phyloP scores from a whole-genome alignment of 169 alveolate species.

The Cryptosporidium sp. region DNA sequence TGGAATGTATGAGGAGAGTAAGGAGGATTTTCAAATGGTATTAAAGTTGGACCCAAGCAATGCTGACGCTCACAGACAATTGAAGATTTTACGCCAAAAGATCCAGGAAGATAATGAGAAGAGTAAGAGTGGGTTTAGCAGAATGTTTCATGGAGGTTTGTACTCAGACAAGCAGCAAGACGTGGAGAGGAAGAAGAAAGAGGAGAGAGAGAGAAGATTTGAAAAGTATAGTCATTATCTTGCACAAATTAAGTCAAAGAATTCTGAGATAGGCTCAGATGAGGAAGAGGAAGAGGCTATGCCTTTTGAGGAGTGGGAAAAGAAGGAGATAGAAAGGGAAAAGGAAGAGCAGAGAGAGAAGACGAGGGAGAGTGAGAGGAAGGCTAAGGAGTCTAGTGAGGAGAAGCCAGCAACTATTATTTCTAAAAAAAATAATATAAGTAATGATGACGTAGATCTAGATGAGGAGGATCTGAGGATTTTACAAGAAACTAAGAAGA shows the following conservation, averaged over 20 bases:
- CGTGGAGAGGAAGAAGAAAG: slow-evolving; percentile 79
- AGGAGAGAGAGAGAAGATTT: slow-evolving; percentile 80
- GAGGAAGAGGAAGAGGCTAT: slow-evolving; percentile 76
- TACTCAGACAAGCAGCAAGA: slow-evolving; percentile 84
- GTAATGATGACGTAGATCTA: slow-evolving; percentile 79
- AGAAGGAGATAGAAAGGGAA: slow-evolving; percentile 80
- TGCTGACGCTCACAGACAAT: slow-evolving; percentile 77
- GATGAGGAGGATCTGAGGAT: slow-evolving; percentile 89
- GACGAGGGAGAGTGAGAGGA: slow-evolving; percentile 76
- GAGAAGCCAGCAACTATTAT: slow-evolving; percentile 67
- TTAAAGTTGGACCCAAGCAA: slow-evolving; percentile 77
- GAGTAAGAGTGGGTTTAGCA: slow-evolving; percentile 83
- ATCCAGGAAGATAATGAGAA: slow-evolving; percentile 78
- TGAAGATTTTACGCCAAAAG: slow-evolving; percentile 73
- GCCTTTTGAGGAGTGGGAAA: slow-evolving; percentile 81
- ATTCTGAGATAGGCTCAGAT: slow-evolving; percentile 71
- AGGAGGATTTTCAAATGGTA: slow-evolving; percentile 74
- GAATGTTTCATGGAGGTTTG: slow-evolving; percentile 83
- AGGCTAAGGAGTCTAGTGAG: slow-evolving; percentile 77
- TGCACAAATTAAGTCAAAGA: slow-evolving; percentile 76
- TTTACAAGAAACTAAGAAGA: slow-evolving; percentile 86
- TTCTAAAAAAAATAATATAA: slow-evolving; percentile 72
- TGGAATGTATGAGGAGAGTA: slow-evolving; percentile 78
- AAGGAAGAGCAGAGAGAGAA: slow-evolving; percentile 76
- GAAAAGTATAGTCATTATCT: slow-evolving; percentile 81